phyloP scores from a whole-genome alignment of 2,329 filamentous ascomycete genomes.

The Leptographium radiaticola region DNA sequence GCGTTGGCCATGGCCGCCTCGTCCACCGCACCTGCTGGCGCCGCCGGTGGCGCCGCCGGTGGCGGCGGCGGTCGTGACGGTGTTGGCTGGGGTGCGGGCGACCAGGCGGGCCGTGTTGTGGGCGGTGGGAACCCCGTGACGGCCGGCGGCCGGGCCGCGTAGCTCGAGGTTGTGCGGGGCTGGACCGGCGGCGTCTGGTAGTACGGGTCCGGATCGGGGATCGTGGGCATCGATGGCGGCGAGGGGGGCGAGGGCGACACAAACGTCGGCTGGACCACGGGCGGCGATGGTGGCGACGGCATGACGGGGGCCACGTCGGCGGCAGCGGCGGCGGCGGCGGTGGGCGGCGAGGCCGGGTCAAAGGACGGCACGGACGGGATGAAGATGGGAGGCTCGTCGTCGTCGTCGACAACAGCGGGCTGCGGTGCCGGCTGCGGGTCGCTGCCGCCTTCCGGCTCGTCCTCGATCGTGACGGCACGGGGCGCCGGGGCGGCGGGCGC shows the following conservation, averaged over 20 bases:
- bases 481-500: constrained; percentile 11
- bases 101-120: constrained; percentile 9
- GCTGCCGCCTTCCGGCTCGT: constrained; percentile 31
- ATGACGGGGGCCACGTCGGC: background rate
- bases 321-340: background rate
- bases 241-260: constrained; percentile 6
- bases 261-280: background rate
- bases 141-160: background rate
- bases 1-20: constrained; percentile 62
- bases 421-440: constrained; percentile 9
- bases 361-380: background rate
- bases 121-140: background rate
- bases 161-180: constrained; percentile 5
- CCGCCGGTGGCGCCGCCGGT: constrained; percentile 9
- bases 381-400: background rate
- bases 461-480: constrained; percentile 36
- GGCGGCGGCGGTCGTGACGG: background rate
- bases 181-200: constrained; percentile 17
- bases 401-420: background rate
- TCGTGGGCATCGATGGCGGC: constrained; percentile 12
- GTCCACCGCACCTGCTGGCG: constrained; percentile 30
- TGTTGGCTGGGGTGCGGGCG: constrained; percentile 1
- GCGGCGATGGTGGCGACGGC: background rate
- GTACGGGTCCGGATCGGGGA: constrained; percentile 10
- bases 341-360: background rate